Evolutionary conservation across 306 rosid species (phyloP).

Genomic region (Sicyos edulis): DNA sequence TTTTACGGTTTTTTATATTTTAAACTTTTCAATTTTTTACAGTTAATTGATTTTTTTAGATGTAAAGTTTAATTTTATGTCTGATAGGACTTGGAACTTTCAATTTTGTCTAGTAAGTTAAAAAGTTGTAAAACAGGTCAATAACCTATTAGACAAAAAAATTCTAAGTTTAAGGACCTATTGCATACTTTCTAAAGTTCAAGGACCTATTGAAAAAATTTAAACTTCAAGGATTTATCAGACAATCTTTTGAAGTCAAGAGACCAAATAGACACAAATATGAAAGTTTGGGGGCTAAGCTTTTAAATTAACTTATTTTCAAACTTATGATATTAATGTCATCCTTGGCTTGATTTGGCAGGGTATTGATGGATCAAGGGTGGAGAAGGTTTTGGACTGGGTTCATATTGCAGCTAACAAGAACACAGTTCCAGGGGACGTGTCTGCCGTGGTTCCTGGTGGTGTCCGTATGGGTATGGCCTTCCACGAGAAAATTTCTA

Average conservation of each 20-base stretch:
- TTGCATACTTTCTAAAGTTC: too few relatives aligned
- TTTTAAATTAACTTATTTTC: background rate
- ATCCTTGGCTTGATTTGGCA: slow-evolving; percentile 28
- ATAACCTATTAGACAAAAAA: background rate
- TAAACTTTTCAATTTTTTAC: too few relatives aligned
- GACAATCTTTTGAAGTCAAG: background rate
- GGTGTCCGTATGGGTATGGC: slow-evolving; percentile 89
- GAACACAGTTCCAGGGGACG: slow-evolving; percentile 96
- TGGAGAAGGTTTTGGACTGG: slow-evolving; percentile 82
- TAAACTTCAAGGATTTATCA: background rate
- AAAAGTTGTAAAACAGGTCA: background rate
- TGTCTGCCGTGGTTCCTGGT: slow-evolving; percentile 98
- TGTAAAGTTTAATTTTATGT: too few relatives aligned
- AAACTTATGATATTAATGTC: background rate
- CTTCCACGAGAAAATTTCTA: background rate
- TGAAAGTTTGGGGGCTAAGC: background rate
- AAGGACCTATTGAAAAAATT: too few relatives aligned
- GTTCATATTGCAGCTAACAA: slow-evolving; percentile 92
- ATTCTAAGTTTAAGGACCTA: background rate
- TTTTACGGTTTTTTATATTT: too few relatives aligned
- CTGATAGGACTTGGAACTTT: too few relatives aligned
- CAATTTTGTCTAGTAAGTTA: background rate
- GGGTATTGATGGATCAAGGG: slow-evolving; percentile 96
- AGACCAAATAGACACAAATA: background rate
- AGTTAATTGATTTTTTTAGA: too few relatives aligned